A percentile compares a stretch with the other conserved stretches of the same genome.
Evolutionary conservation across 192 early-diverging fungal genomes (phyloP).

Genomic region (Coemansia sp.): DNA sequence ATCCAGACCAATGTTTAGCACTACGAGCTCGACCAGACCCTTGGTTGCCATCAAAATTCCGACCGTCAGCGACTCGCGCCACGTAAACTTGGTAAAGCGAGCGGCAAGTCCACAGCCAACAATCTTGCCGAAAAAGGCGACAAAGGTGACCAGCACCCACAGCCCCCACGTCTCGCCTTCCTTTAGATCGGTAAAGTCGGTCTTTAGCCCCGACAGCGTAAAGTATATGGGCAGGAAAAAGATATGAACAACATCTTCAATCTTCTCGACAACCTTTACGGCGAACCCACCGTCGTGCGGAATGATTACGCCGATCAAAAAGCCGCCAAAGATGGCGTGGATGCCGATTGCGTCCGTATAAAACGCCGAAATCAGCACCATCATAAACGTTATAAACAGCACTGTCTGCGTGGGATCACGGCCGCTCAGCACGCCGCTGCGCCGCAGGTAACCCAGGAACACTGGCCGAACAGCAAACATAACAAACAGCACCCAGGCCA

Average conservation of each 20-base stretch:
- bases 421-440: slow-evolving; percentile 34
- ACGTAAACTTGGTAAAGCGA: slow-evolving; percentile 64
- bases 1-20: slow-evolving; percentile 88
- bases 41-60: slow-evolving; percentile 96
- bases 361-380: slow-evolving; percentile 72
- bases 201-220: slow-evolving; percentile 89
- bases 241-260: slow-evolving; percentile 86
- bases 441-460: slow-evolving; percentile 33
- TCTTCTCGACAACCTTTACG: slow-evolving; percentile 83
- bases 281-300: slow-evolving; percentile 89
- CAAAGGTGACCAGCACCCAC: slow-evolving; percentile 70
- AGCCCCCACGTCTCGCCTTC: slow-evolving; percentile 73
- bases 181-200: slow-evolving; percentile 73
- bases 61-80: slow-evolving; percentile 81
- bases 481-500: slow-evolving; percentile 72
- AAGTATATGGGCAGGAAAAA: slow-evolving; percentile 93
- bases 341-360: slow-evolving; percentile 87
- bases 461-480: slow-evolving; percentile 68
- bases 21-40: slow-evolving; percentile 93
- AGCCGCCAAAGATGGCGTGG: slow-evolving; percentile 93
- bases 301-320: slow-evolving; percentile 80
- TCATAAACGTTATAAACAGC: slow-evolving; percentile 71
- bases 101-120: slow-evolving; percentile 75
- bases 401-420: slow-evolving; percentile 52
- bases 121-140: slow-evolving; percentile 85